Base-by-base conservation (phyloP, 2,329 filamentous ascomycete genomes). In the Cladophialophora chaetospira region DNA sequence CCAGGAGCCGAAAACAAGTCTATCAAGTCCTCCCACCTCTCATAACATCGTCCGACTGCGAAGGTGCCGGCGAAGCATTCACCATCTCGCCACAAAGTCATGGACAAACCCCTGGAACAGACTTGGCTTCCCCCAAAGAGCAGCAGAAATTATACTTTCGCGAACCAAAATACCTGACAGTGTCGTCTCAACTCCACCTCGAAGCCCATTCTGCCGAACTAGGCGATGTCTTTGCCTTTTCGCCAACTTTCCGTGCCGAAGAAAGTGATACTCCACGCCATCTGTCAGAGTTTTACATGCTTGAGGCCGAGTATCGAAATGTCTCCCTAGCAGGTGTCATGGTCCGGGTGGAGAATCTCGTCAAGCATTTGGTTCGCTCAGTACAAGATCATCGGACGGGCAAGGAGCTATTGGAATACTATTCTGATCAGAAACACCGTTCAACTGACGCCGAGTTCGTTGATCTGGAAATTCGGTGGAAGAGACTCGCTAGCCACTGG, bases 251-350 rank as follows among this genome's bases (percentile, higher is more conserved):
- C 70, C 85, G 94, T 33, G 94, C 94, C 3, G 94, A 97, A 72
- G 87, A 86, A 69, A 97, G 91, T 73, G 92, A 97, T 69, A 97
- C 94, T 0, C 87, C 91, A 4, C 86, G 94, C 25, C 94, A 99
- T 73, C 79, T 99, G 60, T 96, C 91, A 76, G 94, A 99, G 70
- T 97, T 99, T 68, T 97, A 97, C 75, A 97, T 99, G 94, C 82
- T 99, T 2, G 94, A 99, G 73, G 92, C 87, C 13, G 94, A 99
- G 72, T 53, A 60, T 53, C 87, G 85, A 67, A 96, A 96, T 70
- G 82, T 87, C 38, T 80, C 85, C 62, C 78, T 96, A 63, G 76
- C 81, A 26, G 77, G 82, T 23, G 79, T 99, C 65, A 94, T 96
- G 82, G 79, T 86, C 55, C 72, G 93, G n/a, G 82, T 91, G 2